Conservation (phyloP, 1,284 basidiomycete species). For the Sporisorium exsertum region DNA sequence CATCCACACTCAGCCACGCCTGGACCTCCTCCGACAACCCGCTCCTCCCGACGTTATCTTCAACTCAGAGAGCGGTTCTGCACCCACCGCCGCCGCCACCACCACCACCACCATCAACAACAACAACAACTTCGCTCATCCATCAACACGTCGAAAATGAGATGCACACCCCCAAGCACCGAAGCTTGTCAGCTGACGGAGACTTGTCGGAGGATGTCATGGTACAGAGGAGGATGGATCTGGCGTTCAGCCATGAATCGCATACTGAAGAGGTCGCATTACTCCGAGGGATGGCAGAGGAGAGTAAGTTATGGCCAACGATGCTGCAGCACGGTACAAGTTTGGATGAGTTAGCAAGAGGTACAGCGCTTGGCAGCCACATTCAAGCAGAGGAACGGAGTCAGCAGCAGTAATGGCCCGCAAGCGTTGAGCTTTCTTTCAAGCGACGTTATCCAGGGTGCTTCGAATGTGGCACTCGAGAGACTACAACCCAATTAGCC, state of each 20-base stretch:
- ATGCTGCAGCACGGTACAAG: not conserved
- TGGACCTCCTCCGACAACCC: not conserved
- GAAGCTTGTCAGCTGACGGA: not conserved
- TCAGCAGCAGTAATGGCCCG: not conserved
- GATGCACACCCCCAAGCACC: not conserved
- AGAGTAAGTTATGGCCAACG: no score
- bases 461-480: no score
- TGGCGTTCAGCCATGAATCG: not conserved
- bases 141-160: not conserved
- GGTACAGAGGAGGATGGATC: no score
- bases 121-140: no score
- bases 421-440: no score
- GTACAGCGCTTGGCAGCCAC: no score
- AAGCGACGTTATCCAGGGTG: no score
- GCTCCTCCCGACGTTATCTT: not conserved
- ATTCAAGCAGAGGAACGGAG: not conserved
- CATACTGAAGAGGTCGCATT: no score
- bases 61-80: not conserved
- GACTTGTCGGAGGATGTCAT: not conserved
- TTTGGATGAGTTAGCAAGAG: not conserved
- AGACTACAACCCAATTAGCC: no score
- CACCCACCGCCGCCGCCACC: not conserved
- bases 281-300: not conserved
- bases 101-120: no score
- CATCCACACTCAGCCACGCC: not conserved